phyloP scores from a whole-genome alignment of 2,329 filamentous ascomycete species.

The Microdochium trichocladiopsis region DNA sequence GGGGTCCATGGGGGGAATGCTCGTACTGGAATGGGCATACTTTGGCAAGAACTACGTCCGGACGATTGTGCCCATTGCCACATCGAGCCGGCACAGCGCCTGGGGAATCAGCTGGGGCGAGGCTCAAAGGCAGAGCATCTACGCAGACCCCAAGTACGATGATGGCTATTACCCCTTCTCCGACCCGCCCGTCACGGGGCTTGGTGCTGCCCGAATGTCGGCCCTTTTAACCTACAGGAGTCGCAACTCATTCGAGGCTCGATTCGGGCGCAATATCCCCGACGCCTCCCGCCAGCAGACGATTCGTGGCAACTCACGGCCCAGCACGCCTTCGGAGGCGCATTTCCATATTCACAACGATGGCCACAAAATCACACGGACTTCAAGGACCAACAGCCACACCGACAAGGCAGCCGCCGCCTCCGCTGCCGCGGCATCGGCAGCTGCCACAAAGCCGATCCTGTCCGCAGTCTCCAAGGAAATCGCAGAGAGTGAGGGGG shows the following conservation, averaged over 20 bases:
- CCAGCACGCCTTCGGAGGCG: slow-evolving; percentile 58
- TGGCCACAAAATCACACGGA: slow-evolving; percentile 59
- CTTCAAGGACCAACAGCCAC: slow-evolving; percentile 41
- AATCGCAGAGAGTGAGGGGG: background rate
- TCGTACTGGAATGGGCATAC: slow-evolving; percentile 88
- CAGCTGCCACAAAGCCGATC: slow-evolving; percentile 12
- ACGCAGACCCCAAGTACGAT: slow-evolving; percentile 96
- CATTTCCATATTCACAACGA: slow-evolving; percentile 82
- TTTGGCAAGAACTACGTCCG: slow-evolving; percentile 81
- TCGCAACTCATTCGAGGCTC: slow-evolving; percentile 91
- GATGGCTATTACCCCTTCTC: slow-evolving; percentile 89
- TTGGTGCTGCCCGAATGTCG: slow-evolving; percentile 94
- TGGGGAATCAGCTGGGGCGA: slow-evolving; percentile 92
- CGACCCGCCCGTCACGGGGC: slow-evolving; percentile 77
- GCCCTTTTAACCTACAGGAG: slow-evolving; percentile 93
- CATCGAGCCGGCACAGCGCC: slow-evolving; percentile 76
- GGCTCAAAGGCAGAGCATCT: slow-evolving; percentile 87
- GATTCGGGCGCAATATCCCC: slow-evolving; percentile 88
- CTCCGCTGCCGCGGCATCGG: slow-evolving; percentile 11
- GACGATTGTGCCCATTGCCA: slow-evolving; percentile 76
- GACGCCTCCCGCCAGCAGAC: slow-evolving; percentile 78
- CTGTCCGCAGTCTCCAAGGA: slow-evolving; percentile 1
- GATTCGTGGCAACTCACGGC: slow-evolving; percentile 62
- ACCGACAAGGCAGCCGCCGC: slow-evolving; percentile 11
- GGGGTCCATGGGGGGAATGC: slow-evolving; percentile 83